Evolutionary conservation across 2,329 filamentous ascomycete species (phyloP), one percentile per base, ranked within the genome.

Genomic region (Leptographium flavum): DNA sequence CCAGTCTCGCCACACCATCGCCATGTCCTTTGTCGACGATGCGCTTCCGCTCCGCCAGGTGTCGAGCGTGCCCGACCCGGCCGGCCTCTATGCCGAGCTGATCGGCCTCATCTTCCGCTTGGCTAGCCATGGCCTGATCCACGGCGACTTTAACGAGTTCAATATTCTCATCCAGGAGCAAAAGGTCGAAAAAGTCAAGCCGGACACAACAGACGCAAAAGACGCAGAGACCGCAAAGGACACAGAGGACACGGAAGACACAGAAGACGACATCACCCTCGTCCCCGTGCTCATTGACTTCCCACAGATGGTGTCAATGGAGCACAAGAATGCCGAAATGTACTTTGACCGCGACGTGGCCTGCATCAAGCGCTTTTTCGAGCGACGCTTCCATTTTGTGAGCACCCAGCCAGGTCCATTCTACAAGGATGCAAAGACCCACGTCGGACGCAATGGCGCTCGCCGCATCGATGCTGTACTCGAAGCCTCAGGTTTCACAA

Each of bases 131-230:
- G 92, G 92, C 7, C 68, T 98, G 40, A 98, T 98, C 50, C 92
- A 98, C 59, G 92, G 92, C 50, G 92, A 98, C 60, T 98, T 93
- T 68, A 98, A 98, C 67, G 93, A 98, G 63, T 98, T 98, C 72
- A 98, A 98, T 61, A 90, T 98, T 52, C 69, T 98, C 30, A 80
- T 98, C 60, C 87, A 92, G 58, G 90, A 96, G 60, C 76, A 71
- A 45, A 67, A 59, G 45, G 54, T 55, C 19, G 51, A 90, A 58
- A 87, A 94, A 60, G 75, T 69, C 43, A 66, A 58, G 47, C 2
- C 50, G 38, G 39, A n/a, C 7, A n/a, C 15, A 33, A 30, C n/a
- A n/a, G n/a, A n/a, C n/a, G n/a, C n/a, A n/a, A n/a, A n/a, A n/a
- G n/a, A n/a, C n/a, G n/a, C n/a, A n/a, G n/a, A n/a, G n/a, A n/a